A percentile compares a stretch with the other conserved stretches of the same genome.
Evolutionary conservation across 2,329 filamentous ascomycete genomes (phyloP).

Genomic region (Botrytis sinoallii): DNA sequence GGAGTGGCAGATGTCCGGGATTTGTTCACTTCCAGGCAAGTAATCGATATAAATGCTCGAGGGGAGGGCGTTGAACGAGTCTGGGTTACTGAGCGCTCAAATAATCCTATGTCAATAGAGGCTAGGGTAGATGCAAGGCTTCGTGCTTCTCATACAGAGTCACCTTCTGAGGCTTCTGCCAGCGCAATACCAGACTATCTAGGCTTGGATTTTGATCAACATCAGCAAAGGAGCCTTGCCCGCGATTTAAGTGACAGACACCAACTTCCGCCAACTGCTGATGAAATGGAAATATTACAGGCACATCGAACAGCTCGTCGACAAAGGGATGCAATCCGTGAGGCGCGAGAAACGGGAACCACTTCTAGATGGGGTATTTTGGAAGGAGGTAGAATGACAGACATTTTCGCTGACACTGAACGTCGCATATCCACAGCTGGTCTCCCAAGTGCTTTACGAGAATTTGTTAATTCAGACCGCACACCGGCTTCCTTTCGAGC

Average conservation of each 20-base stretch:
- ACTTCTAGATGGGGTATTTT: slow-evolving; percentile 23
- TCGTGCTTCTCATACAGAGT: slow-evolving; percentile 29
- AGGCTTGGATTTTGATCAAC: slow-evolving; percentile 30
- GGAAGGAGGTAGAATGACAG: slow-evolving; percentile 24
- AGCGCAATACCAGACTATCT: slow-evolving; percentile 36
- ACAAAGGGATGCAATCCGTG: slow-evolving; percentile 37
- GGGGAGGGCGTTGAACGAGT: slow-evolving; percentile 47
- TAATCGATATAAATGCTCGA: slow-evolving; percentile 60
- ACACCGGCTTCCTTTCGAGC: slow-evolving; percentile 35
- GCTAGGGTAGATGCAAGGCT: slow-evolving; percentile 35
- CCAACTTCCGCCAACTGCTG: slow-evolving; percentile 50
- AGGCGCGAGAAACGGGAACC: slow-evolving; percentile 26
- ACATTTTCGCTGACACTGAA: slow-evolving; percentile 22
- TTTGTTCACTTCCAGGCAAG: slow-evolving; percentile 65
- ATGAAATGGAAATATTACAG: slow-evolving; percentile 56
- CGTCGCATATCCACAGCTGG: slow-evolving; percentile 29
- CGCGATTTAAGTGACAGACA: slow-evolving; percentile 42
- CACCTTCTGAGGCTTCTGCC: slow-evolving; percentile 25
- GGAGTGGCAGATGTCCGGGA: slow-evolving; percentile 71
- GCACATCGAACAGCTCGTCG: slow-evolving; percentile 54
- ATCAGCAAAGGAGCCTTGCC: slow-evolving; percentile 32
- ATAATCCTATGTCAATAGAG: slow-evolving; percentile 28
- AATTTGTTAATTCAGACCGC: slow-evolving; percentile 35
- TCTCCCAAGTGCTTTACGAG: slow-evolving; percentile 34
- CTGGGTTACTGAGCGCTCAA: slow-evolving; percentile 28